Conservation (phyloP, 331 rosid species). For the Quercus tomentella region DNA sequence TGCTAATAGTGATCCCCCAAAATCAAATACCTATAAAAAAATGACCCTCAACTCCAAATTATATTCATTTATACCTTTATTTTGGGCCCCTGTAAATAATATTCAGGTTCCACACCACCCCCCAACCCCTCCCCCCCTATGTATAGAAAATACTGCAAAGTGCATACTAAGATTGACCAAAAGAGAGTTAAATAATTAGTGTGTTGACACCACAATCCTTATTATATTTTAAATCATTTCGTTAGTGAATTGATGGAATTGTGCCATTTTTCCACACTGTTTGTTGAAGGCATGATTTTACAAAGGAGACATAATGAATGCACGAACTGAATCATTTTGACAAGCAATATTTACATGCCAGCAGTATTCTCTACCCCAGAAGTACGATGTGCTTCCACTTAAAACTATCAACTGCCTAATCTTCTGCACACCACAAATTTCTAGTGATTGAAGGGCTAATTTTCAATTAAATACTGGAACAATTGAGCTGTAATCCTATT, state of each 20-base stretch:
- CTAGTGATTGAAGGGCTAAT: slow-evolving; percentile 6
- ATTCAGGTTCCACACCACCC: too few species aligned
- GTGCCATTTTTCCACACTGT: not conserved
- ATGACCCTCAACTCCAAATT: too few species aligned
- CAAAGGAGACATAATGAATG: slow-evolving; percentile 2
- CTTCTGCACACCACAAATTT: slow-evolving; percentile 25
- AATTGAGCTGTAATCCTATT: slow-evolving; percentile 7
- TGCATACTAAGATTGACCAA: not conserved
- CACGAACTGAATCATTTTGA: not conserved
- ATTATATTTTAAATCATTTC: not conserved
- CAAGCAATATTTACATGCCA: slow-evolving; percentile 9
- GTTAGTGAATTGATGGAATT: not conserved
- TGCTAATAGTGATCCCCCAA: too few species aligned
- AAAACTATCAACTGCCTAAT: slow-evolving; percentile 14
- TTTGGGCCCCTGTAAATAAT: too few species aligned
- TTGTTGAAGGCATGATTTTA: not conserved
- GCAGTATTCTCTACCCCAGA: not conserved
- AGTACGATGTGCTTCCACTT: slow-evolving; percentile 14
- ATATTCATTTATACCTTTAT: too few species aligned
- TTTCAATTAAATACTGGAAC: slow-evolving; percentile 4
- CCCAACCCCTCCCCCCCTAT: too few species aligned
- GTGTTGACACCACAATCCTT: not conserved
- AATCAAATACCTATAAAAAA: not conserved
- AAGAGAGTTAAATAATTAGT: not conserved
- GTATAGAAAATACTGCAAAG: not conserved